Percentiles rank a stretch among this genome's conserved stretches.
Conservation (phyloP, 2,329 filamentous ascomycete genomes). For the Davidsoniella australis region DNA sequence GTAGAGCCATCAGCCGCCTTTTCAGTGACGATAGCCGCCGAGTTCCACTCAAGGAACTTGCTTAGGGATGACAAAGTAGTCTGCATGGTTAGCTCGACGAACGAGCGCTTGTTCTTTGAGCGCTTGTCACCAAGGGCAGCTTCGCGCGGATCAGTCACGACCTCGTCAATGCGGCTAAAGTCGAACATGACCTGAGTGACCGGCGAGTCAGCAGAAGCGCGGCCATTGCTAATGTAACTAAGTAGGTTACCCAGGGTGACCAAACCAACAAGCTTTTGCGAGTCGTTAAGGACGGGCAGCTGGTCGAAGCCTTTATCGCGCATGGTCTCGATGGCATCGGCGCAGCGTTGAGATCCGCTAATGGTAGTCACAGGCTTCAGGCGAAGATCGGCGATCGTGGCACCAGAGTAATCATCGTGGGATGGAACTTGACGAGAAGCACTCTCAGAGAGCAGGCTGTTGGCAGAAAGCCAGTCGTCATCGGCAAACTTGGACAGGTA, state of each 20-base stretch:
- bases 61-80: constrained; percentile 71
- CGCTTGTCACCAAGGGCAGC: constrained; percentile 26
- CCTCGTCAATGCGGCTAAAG: constrained; percentile 72
- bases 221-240: constrained; percentile 71
- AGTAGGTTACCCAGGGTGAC: constrained; percentile 91
- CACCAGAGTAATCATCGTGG: constrained; percentile 50
- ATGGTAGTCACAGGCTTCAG: constrained; percentile 90
- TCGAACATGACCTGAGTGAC: constrained; percentile 94
- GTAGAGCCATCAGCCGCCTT: constrained; percentile 33
- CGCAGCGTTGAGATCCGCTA: constrained; percentile 50
- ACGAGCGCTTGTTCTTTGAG: constrained; percentile 37
- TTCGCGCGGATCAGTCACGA: constrained; percentile 72
- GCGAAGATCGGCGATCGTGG: constrained; percentile 66
- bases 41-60: constrained; percentile 97
- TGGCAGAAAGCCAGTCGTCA: constrained; percentile 96
- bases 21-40: constrained; percentile 85
- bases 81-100: constrained; percentile 86
- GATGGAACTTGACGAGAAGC: constrained; percentile 23
- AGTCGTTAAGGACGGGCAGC: constrained; percentile 63
- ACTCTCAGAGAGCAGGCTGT: constrained; percentile 53
- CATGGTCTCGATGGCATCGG: constrained; percentile 92
- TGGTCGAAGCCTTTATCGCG: constrained; percentile 97
- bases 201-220: constrained; percentile 54
- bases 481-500: constrained; percentile 98
- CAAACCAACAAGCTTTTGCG: constrained; percentile 63